Base-by-base conservation (phyloP, 306 rosid species). In the Fragaria ananassa region DNA sequence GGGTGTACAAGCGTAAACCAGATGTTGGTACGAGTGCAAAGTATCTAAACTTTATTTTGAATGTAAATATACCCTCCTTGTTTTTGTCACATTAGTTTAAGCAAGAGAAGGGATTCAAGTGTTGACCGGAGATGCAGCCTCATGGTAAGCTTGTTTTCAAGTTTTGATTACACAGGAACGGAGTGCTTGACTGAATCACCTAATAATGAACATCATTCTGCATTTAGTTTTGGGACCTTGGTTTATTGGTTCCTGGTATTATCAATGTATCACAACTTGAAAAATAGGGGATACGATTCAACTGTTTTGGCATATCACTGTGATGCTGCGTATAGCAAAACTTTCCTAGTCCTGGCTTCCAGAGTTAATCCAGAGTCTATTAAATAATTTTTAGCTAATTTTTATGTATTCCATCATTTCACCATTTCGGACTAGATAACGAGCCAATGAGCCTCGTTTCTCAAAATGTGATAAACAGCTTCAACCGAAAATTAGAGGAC, bases 11-110 rank as follows among this genome's bases (percentile, higher is more conserved):
- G 13, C 78, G 50, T 62, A 78, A 81, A 39, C 29, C 37, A 56
- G 50, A 72, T 80, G 83, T 45, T 65, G 80, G 79, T 80, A 39
- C 61, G 56, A 79, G 78, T 80, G 81, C 75, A 81, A 78, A 74
- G 27, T 80, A 88, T 85, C 76, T 61, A 71, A 86, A 81, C 66
- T 12, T 27, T 39, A 12, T 54, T 54, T 54, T 27, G 39, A 29
- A 60, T 12, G 37, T 60, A 27, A 17, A 60, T 6, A 10, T 60
- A 3, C 17, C 37, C 8, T 56, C 35, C 44, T 41, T 41, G 5
- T 11, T 1, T 58, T 58, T 23, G 34, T 58, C 35, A 58, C 3
- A 25, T 14, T 23, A 58, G 64, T 27, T 58, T 35, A 58, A 58
- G 35, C 64, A 25, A 17, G 64, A 25, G 13, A n/a, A 54, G 11